Base-by-base conservation (phyloP, 208 protist species). In the Borovskyia barvae region DNA sequence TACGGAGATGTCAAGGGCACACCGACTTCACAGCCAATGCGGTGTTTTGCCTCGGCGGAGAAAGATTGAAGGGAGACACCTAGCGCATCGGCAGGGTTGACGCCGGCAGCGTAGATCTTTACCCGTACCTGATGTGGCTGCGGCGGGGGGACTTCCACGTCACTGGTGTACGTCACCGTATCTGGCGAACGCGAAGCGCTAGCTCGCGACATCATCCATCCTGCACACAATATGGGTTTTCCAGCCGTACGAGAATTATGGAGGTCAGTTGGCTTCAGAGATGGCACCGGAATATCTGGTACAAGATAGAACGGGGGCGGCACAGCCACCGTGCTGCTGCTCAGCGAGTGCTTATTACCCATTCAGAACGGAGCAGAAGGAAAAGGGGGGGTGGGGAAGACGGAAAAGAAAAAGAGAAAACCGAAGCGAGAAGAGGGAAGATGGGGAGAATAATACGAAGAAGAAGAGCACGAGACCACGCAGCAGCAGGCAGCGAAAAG, bases 71-170 rank as follows among this genome's bases (percentile, higher is more conserved):
- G 53, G 19, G 61, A 55, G 1, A 70, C 65, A 22, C 79, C 79
- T 33, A 77, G 75, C 14, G 63, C 66, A 53, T 90, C 84, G 4
- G 70, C 56, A 19, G 77, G 71, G 49, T 87, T 91, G 42, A 91
- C 68, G 25, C 72, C 75, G 2, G 84, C 80, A 11, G 84, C 84
- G 61, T 83, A 87, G 39, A 91, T 35, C 48, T 79, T 80, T 49
- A 91, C 72, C 12, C 77, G 77, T 14, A 87, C 75, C 60, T 91
- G 72, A n/a, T 37, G 40, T 2, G 71, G 54, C 25, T 62, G 66
- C 15, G 84, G 84, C 5, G 65, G 56, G 15, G 77, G 77, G 11
- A 91, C 37, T 3, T 66, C 48, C 4, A 91, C 51, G 17, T 82
- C 67, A 20, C 71, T 19, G 5, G 55, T 65, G 58, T 76, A 78